A percentile compares a stretch with the other conserved stretches of the same genome.
Conservation (phyloP, 169 alveolate species). For the Eimeria necatrix region DNA sequence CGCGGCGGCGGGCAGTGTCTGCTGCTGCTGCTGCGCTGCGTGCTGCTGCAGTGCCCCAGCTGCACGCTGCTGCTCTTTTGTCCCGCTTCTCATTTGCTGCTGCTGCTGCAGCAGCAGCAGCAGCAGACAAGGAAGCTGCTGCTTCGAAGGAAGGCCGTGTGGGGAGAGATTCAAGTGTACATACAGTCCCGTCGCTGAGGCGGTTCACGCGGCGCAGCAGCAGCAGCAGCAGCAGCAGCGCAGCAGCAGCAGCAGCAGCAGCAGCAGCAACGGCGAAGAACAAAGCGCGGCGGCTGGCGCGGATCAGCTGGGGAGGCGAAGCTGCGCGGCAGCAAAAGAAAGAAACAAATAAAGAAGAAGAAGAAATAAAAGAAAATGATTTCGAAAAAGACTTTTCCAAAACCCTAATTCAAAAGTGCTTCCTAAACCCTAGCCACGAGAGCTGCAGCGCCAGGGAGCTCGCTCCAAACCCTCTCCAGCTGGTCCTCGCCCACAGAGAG, state of each 20-base stretch:
- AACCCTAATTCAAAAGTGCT: background rate
- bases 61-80: background rate
- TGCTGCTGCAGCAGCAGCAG: background rate
- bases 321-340: background rate
- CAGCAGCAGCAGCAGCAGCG: constrained; percentile 21
- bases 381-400: background rate
- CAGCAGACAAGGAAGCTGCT: background rate
- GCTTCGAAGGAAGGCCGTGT: too few species aligned
- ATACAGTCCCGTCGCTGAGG: background rate
- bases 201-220: background rate
- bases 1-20: background rate
- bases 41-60: background rate
- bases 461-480: background rate
- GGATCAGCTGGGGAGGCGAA: background rate
- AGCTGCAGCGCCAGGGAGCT: background rate
- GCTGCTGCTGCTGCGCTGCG: constrained; percentile 18
- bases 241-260: too few species aligned
- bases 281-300: background rate
- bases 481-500: too few species aligned
- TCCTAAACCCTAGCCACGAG: background rate
- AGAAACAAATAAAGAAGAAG: background rate
- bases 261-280: too few species aligned
- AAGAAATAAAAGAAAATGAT: background rate
- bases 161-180: too few species aligned
- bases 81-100: background rate